phyloP scores from a whole-genome alignment of 208 protist genomes.

The Vickermania spadyakhi region DNA sequence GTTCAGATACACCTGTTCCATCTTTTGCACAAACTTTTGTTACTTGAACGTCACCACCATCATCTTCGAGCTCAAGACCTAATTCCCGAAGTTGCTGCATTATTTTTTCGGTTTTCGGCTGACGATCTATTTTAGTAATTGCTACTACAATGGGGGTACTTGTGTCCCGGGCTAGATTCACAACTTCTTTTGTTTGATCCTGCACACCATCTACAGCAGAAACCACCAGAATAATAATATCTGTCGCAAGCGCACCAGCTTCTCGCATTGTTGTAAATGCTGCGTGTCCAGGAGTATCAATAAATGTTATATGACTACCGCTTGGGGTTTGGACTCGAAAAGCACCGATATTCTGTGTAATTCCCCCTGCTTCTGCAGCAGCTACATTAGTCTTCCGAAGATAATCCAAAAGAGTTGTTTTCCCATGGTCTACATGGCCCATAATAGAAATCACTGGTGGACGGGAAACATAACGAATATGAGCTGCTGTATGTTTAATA shows the following conservation, averaged over 20 bases:
- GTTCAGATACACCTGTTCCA: slow-evolving; percentile 67
- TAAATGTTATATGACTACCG: slow-evolving; percentile 88
- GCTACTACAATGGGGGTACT: slow-evolving; percentile 92
- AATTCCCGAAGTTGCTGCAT: slow-evolving; percentile 71
- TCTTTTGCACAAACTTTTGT: slow-evolving; percentile 89
- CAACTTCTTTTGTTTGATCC: slow-evolving; percentile 91
- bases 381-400: slow-evolving; percentile 92
- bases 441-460: slow-evolving; percentile 97
- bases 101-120: slow-evolving; percentile 63
- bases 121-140: slow-evolving; percentile 96
- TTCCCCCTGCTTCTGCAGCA: slow-evolving; percentile 94
- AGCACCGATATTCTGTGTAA: slow-evolving; percentile 97
- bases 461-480: slow-evolving; percentile 62
- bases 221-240: slow-evolving; percentile 96
- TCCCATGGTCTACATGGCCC: slow-evolving; percentile 99
- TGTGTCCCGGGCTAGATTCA: slow-evolving; percentile 54
- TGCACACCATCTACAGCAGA: slow-evolving; percentile 94
- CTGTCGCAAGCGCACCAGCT: slow-evolving; percentile 91
- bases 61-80: slow-evolving; percentile 86
- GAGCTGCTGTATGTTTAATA: slow-evolving; percentile 74
- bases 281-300: slow-evolving; percentile 98
- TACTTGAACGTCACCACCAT: slow-evolving; percentile 91
- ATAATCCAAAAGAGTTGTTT: slow-evolving; percentile 95
- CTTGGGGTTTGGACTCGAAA: slow-evolving; percentile 60
- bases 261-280: slow-evolving; percentile 94